Percentiles rank a stretch among this genome's conserved stretches.
These are phyloP conservation scores for Phytophthora rubi DNA, from an alignment of 352 stramenopile species.

Conservation along the genomic window DNA sequence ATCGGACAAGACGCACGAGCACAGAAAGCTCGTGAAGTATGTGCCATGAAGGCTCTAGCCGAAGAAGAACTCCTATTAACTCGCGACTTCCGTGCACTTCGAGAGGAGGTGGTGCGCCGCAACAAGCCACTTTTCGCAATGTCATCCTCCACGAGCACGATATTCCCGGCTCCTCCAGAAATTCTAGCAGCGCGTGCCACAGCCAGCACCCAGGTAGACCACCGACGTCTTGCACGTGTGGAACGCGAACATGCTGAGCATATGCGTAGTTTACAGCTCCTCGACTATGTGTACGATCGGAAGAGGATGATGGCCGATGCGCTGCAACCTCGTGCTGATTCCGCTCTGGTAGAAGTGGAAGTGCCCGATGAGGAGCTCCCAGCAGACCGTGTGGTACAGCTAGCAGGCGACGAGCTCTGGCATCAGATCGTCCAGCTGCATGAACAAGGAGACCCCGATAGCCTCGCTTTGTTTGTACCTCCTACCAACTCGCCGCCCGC, in stretches of 20 bases:
- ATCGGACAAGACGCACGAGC: slow-evolving; percentile 49
- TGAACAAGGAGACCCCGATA: slow-evolving; percentile 34
- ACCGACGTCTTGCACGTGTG: slow-evolving; percentile 45
- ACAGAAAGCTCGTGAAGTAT: slow-evolving; percentile 49
- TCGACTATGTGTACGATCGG: slow-evolving; percentile 78
- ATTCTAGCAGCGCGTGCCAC: slow-evolving; percentile 68
- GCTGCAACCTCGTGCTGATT: slow-evolving; percentile 56
- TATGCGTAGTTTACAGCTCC: slow-evolving; percentile 72
- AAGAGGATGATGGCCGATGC: slow-evolving; percentile 55
- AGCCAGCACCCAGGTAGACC: slow-evolving; percentile 51
- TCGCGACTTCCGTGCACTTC: slow-evolving; percentile 46
- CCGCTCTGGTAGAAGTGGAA: slow-evolving; percentile 57
- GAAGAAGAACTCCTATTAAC: slow-evolving; percentile 57
- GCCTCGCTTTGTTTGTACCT: slow-evolving; percentile 57
- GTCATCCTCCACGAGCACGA: slow-evolving; percentile 72
- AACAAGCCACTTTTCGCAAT: slow-evolving; percentile 62
- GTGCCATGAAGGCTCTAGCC: slow-evolving; percentile 64
- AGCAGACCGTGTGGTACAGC: slow-evolving; percentile 34
- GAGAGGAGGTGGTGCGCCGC: slow-evolving; percentile 53
- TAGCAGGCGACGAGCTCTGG: slow-evolving; percentile 60
- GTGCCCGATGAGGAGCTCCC: slow-evolving; percentile 40
- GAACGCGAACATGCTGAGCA: slow-evolving; percentile 72
- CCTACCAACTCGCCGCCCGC: slow-evolving; percentile 69
- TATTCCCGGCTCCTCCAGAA: slow-evolving; percentile 71
- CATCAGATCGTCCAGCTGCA: slow-evolving; percentile 48